Conservation (phyloP, 2,329 filamentous ascomycete species). For the Bipolaris oryzae region DNA sequence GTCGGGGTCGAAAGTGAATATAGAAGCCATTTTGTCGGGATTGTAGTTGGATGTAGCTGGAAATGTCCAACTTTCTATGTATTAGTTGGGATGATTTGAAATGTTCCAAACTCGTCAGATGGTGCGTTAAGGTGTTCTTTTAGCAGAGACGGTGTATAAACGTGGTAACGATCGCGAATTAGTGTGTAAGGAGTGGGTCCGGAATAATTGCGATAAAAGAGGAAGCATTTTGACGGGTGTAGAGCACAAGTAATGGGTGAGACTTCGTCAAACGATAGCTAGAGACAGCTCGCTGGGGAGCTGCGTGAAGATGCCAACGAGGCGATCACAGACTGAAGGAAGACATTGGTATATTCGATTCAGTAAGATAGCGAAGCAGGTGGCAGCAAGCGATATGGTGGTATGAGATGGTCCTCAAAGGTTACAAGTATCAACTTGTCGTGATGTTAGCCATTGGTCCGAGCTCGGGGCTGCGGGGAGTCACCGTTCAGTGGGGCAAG, state of each 20-base stretch:
- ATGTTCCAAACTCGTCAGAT: slow-evolving; percentile 6
- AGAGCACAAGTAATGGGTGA: slow-evolving; percentile 29
- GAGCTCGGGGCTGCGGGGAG: slow-evolving; percentile 17
- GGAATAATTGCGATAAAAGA: slow-evolving; percentile 55
- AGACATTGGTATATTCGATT: slow-evolving; percentile 18
- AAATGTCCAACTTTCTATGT: not conserved
- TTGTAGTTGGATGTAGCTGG: not conserved
- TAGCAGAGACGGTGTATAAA: slow-evolving; percentile 16
- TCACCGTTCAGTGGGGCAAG: slow-evolving; percentile 8
- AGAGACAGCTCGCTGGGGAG: slow-evolving; percentile 28
- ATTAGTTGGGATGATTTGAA: not conserved
- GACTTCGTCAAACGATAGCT: slow-evolving; percentile 27
- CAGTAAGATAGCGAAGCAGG: not conserved
- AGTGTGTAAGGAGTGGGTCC: slow-evolving; percentile 58
- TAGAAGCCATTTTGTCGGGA: slow-evolving; percentile 73
- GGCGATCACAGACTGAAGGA: slow-evolving; percentile 27
- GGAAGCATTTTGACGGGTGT: slow-evolving; percentile 57
- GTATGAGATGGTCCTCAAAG: slow-evolving; percentile 5
- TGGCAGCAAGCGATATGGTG: slow-evolving; percentile 2
- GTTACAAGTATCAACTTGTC: slow-evolving; percentile 11
- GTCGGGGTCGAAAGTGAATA: slow-evolving; percentile 93
- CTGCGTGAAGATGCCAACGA: slow-evolving; percentile 30
- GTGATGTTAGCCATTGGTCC: slow-evolving; percentile 18
- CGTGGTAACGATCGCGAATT: slow-evolving; percentile 55
- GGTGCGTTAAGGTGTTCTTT: slow-evolving; percentile 12